Conservation (phyloP, 2,329 filamentous ascomycete species). For the Clonostachys sp. region DNA sequence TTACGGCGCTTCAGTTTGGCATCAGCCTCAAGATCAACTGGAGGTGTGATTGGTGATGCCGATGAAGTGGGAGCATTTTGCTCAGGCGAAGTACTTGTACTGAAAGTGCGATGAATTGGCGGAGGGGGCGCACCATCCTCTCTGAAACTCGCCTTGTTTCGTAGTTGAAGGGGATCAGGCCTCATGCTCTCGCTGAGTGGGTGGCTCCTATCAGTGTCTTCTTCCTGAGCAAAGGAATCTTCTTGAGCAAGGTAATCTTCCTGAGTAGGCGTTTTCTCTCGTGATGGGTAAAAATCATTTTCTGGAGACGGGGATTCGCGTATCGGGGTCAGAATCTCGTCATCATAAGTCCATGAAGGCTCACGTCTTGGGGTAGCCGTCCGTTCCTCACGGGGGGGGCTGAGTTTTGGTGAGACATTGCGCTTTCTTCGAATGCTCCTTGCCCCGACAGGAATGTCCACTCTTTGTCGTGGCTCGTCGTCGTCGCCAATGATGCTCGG, state of each 20-base stretch:
- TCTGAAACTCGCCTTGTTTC: conserved; percentile 22
- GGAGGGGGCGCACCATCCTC: conserved; percentile 53
- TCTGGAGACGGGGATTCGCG: not conserved
- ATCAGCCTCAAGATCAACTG: conserved; percentile 36
- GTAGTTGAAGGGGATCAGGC: conserved; percentile 26
- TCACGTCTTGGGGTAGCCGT: conserved; percentile 19
- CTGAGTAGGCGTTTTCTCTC: conserved; percentile 27
- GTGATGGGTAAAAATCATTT: not conserved
- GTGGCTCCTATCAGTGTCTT: conserved; percentile 14
- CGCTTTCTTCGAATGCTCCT: conserved; percentile 15
- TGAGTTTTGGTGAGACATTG: conserved; percentile 11
- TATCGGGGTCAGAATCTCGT: not conserved
- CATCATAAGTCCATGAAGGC: conserved; percentile 10
- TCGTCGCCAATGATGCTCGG: conserved; percentile 23
- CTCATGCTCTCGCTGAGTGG: conserved; percentile 29
- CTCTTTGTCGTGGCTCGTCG: conserved; percentile 10
- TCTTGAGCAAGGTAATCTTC: conserved; percentile 8
- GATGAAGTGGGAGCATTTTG: conserved; percentile 6
- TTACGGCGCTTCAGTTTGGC: conserved; percentile 61
- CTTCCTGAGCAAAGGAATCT: conserved; percentile 2
- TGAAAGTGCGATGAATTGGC: conserved; percentile 44
- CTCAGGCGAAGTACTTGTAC: conserved; percentile 25
- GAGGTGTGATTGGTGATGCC: conserved; percentile 28
- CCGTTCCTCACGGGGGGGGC: conserved; percentile 8
- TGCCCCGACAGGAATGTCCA: conserved; percentile 22